Base-by-base conservation (phyloP, 768 basidiomycete species). In the Lepiota subincarnata region DNA sequence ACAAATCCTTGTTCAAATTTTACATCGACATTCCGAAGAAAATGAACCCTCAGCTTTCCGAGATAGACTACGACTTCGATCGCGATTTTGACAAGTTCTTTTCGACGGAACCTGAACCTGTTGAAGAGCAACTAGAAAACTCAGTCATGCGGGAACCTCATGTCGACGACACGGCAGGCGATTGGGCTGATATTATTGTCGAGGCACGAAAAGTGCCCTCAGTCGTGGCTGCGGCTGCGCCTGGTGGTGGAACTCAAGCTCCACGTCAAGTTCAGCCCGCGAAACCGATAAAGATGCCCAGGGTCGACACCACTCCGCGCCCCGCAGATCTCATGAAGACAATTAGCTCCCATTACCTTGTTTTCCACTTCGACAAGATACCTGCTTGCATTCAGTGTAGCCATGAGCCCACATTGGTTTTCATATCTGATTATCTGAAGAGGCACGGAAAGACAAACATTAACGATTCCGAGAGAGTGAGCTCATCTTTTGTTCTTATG, bases 391-490 rank as follows among this genome's bases (percentile, higher is more conserved):
- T 75, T 14, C 68, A 71, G 49, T 65, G 68, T 47, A 74, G 72
- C 55, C 73, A 74, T 48, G 70, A 73, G 44, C 59, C 64, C 2
- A 73, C 67, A 36, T 62, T 75, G 2, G 68, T 72, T 22, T 58
- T 72, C 3, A 51, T 74, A 16, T 64, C 61, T 11, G 48, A 60
- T 8, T 75, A 75, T 55, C 56, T 74, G 55, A 66, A 68, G 16
- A 73, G 68, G 50, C 73, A 71, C 70, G 68, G 62, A 0, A 70
- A 62, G 41, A 46, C 57, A 13, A 70, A 70, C 42, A 51, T 52
- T 7, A 64, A 66, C 39, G 69, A 70, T 56, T 63, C 60, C 46
- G 24, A 57, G 35, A 67, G 60, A 59, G 72, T 72, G 37, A 11
- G 64, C 47, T 16, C 20, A 28, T 26, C 11, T 20, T 18, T 34